These are phyloP conservation scores for Escovopsis sp. DNA, from an alignment of 2,329 filamentous ascomycete genomes.

Conservation along the genomic window DNA sequence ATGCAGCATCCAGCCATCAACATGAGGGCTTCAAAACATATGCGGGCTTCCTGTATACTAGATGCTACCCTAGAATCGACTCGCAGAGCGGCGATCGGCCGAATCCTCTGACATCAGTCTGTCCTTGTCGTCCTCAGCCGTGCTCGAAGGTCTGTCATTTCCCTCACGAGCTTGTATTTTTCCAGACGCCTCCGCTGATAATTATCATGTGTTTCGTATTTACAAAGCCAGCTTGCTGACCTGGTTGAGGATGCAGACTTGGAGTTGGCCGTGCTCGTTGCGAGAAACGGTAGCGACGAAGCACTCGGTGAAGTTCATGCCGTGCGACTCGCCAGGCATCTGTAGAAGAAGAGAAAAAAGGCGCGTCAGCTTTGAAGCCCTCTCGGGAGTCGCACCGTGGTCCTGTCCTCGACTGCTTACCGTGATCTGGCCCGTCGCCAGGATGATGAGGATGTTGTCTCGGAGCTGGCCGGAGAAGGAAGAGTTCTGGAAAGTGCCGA, in stretches of 20 bases:
- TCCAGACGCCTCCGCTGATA: background rate
- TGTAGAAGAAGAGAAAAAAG: constrained; percentile 19
- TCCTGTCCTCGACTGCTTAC: constrained; percentile 29
- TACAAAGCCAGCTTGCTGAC: constrained; percentile 81
- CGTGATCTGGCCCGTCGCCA: constrained; percentile 75
- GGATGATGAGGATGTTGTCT: constrained; percentile 60
- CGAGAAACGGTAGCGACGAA: constrained; percentile 60
- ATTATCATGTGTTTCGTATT: background rate
- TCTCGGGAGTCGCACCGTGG: too few relatives aligned
- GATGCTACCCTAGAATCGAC: too few relatives aligned
- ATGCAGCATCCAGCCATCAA: too few relatives aligned
- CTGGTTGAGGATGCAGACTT: constrained; percentile 46
- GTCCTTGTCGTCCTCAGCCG: background rate
- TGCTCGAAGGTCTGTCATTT: constrained; percentile 1
- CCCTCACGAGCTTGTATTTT: background rate
- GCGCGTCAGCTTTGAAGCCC: background rate
- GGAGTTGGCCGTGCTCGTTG: constrained; percentile 40
- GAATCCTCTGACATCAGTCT: too few relatives aligned
- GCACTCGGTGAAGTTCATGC: constrained; percentile 81
- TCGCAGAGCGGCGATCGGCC: too few relatives aligned
- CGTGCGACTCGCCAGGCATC: constrained; percentile 74
- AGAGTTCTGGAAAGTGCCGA: constrained; percentile 62
- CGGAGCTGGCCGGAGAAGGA: constrained; percentile 78
- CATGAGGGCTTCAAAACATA: too few relatives aligned
- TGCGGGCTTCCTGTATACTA: too few relatives aligned